These are phyloP conservation scores for Lodderomyces jiufengensis DNA, from an alignment of 1,139 yeast species.

Conservation along the genomic window DNA sequence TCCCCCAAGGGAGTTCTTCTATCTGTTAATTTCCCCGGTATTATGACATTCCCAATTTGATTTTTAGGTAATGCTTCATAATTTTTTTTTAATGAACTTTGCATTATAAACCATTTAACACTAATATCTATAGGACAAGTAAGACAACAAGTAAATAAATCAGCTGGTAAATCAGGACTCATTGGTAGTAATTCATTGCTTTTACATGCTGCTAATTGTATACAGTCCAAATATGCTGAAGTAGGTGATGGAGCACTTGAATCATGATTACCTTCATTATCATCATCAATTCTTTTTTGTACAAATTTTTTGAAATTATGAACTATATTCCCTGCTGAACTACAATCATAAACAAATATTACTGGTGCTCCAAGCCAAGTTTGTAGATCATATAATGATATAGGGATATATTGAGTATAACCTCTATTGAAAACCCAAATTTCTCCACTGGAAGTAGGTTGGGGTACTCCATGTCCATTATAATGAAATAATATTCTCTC, in stretches of 20 bases:
- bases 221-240: constrained; percentile 76
- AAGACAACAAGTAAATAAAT: constrained; percentile 87
- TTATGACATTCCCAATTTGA: constrained; percentile 58
- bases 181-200: constrained; percentile 84
- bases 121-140: constrained; percentile 96
- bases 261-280: constrained; percentile 70
- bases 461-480: constrained; percentile 98
- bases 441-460: constrained; percentile 96
- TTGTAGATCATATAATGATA: constrained; percentile 86
- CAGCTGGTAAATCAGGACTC: constrained; percentile 96
- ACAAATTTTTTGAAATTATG: constrained; percentile 87
- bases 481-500: constrained; percentile 89
- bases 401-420: constrained; percentile 95
- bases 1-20: constrained; percentile 95
- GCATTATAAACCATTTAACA: constrained; percentile 87
- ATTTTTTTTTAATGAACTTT: constrained; percentile 63
- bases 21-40: constrained; percentile 90
- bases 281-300: constrained; percentile 86
- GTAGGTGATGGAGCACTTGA: constrained; percentile 62
- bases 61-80: constrained; percentile 52
- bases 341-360: constrained; percentile 91
- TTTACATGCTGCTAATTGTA: constrained; percentile 90
- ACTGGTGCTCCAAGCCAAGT: constrained; percentile 99
- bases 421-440: constrained; percentile 98
- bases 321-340: constrained; percentile 91